Conservation (phyloP, 352 stramenopile genomes). For the Globisporangium carolinianum region DNA sequence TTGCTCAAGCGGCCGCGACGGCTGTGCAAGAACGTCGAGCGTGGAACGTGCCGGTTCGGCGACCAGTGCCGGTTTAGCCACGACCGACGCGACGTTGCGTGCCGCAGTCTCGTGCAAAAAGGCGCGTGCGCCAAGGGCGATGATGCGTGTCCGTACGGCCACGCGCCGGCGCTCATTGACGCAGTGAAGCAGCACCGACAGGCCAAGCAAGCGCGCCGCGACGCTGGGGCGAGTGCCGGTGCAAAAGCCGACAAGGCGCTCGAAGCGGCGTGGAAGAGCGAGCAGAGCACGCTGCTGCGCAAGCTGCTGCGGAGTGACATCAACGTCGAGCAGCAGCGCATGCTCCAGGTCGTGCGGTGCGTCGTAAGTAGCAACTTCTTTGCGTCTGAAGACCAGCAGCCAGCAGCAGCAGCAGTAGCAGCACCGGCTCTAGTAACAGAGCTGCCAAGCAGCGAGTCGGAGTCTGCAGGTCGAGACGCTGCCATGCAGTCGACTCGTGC, state of each 20-base stretch:
- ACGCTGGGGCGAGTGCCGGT: not conserved
- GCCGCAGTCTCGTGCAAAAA: slow-evolving; percentile 47
- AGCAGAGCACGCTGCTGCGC: slow-evolving; percentile 62
- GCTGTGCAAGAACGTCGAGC: slow-evolving; percentile 54
- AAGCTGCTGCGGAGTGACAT: slow-evolving; percentile 75
- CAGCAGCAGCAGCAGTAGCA: not conserved
- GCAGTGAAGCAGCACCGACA: slow-evolving; percentile 15
- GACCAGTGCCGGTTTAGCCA: slow-evolving; percentile 58
- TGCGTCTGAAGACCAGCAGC: slow-evolving; percentile 10
- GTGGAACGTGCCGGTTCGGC: not conserved
- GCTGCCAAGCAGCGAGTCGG: not conserved
- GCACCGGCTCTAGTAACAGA: not conserved
- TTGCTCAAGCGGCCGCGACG: slow-evolving; percentile 37
- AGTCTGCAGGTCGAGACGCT: too few species aligned
- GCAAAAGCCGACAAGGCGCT: slow-evolving; percentile 10
- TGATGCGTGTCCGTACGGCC: slow-evolving; percentile 51
- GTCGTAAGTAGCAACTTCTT: slow-evolving; percentile 60
- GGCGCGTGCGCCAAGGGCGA: slow-evolving; percentile 48
- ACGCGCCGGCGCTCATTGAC: slow-evolving; percentile 30
- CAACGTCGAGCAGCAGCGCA: slow-evolving; percentile 53
- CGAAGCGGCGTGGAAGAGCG: slow-evolving; percentile 56
- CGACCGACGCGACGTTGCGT: slow-evolving; percentile 50
- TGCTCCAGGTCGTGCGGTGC: slow-evolving; percentile 71
- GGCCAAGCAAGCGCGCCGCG: slow-evolving; percentile 19
- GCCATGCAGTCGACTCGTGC: too few species aligned